phyloP scores from a whole-genome alignment of 768 basidiomycete species.

The Pulveroboletus sp. region DNA sequence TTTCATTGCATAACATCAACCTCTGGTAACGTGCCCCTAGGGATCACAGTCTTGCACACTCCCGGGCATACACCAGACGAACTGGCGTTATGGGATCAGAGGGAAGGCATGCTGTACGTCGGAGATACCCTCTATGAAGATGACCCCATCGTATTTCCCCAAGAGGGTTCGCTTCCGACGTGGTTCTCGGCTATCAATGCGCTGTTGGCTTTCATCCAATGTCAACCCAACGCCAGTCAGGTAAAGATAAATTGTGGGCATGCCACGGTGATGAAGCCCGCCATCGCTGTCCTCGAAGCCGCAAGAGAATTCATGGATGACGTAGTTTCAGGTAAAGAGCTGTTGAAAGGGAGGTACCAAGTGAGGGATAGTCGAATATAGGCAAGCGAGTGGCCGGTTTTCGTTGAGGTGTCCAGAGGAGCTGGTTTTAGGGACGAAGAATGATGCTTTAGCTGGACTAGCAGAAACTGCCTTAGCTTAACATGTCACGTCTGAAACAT shows the following conservation, averaged over 20 bases:
- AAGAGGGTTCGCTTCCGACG: conserved; percentile 47
- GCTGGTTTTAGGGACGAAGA: conserved; percentile 40
- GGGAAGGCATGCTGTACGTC: conserved; percentile 52
- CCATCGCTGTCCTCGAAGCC: conserved; percentile 42
- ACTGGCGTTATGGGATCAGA: conserved; percentile 49
- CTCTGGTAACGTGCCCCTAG: conserved; percentile 24
- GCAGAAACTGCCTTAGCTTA: background rate
- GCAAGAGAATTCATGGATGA: conserved; percentile 46
- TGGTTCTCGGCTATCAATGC: conserved; percentile 48
- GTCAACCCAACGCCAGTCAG: conserved; percentile 20
- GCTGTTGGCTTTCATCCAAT: conserved; percentile 41
- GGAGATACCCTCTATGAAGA: conserved; percentile 58
- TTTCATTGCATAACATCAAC: conserved; percentile 29
- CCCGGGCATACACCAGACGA: conserved; percentile 61
- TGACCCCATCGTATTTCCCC: conserved; percentile 54
- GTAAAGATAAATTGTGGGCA: conserved; percentile 52
- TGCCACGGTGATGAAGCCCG: conserved; percentile 42
- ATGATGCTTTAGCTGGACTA: conserved; percentile 4
- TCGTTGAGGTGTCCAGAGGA: conserved; percentile 49
- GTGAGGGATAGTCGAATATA: conserved; percentile 41
- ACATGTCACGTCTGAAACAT: background rate
- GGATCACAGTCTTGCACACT: conserved; percentile 48
- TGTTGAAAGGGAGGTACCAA: conserved; percentile 29
- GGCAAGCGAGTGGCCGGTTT: conserved; percentile 40
- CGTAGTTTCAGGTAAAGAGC: conserved; percentile 42